Evolutionary conservation across 148 eudicot species (phyloP), one percentile per base, ranked within the genome.

Genomic region (Simmondsia chinensis): DNA sequence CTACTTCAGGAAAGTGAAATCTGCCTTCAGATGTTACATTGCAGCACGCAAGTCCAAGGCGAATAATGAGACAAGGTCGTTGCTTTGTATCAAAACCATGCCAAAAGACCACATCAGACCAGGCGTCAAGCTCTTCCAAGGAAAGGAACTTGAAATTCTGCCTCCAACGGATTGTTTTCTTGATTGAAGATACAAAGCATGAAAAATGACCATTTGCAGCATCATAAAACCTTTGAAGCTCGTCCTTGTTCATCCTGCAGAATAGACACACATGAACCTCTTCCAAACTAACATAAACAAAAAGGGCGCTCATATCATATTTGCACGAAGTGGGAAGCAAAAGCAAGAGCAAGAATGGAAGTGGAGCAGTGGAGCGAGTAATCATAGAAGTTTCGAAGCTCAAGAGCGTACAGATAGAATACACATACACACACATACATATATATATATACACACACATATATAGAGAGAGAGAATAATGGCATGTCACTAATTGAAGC

Each of bases 21-120:
- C 43, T 58, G 48, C 68, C 66, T 41, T 58, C 56, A n/a, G 72
- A 49, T 14, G 44, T 34, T 36, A 62, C 14, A 49, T 46, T 59
- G 39, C 61, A 68, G 64, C 71, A 73, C 20, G 83, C 88, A 20
- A 75, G 56, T 42, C 76, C 83, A 46, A 80, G 62, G 9, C 80
- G 69, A 29, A 80, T 46, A 49, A 80, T 47, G 63, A 80, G 74
- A 74, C 83, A 80, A 51, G 74, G 88, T 29, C 70, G 78, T 27
- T 32, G 64, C 56, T 59, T 64, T 33, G 27, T 33, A 55, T 76
- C 88, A 57, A 20, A 45, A 32, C 83, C 88, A 61, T 80, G 88
- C 88, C 88, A 80, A 66, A 66, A 80, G 26, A 76, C 74, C 41
- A 64, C 39, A 32, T 64, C 65, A 14, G 65, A 70, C 88, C 83